A percentile compares a stretch with the other conserved stretches of the same genome.
Conservation (phyloP, 768 basidiomycete species). For the Clitopilus passeckerianus region DNA sequence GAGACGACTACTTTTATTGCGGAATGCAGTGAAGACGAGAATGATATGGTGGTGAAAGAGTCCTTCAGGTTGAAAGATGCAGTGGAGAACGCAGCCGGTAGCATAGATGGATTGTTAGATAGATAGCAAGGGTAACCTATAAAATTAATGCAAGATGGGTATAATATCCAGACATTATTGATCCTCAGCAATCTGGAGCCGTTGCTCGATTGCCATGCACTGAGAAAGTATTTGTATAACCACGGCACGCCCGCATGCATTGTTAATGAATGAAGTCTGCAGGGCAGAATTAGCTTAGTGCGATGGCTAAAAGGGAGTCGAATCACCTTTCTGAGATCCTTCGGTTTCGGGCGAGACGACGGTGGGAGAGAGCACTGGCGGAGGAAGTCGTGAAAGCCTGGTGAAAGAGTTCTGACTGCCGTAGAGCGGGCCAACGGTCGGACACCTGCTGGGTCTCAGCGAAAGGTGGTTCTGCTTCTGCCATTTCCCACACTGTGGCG, state of each 20-base stretch:
- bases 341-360: slow-evolving; percentile 47
- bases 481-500: slow-evolving; percentile 81
- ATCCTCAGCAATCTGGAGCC: slow-evolving; percentile 20
- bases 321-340: slow-evolving; percentile 55
- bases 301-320: not conserved
- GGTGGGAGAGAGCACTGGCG: slow-evolving; percentile 60
- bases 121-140: slow-evolving; percentile 13
- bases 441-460: slow-evolving; percentile 50
- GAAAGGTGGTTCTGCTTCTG: slow-evolving; percentile 72
- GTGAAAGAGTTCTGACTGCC: slow-evolving; percentile 58
- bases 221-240: slow-evolving; percentile 62
- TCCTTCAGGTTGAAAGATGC: slow-evolving; percentile 64
- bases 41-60: slow-evolving; percentile 73
- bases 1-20: slow-evolving; percentile 86
- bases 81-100: slow-evolving; percentile 70
- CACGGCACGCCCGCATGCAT: slow-evolving; percentile 64
- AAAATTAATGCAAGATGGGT: slow-evolving; percentile 13
- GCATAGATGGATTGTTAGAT: slow-evolving; percentile 36
- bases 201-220: slow-evolving; percentile 63
- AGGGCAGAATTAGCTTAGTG: not conserved
- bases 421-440: slow-evolving; percentile 62
- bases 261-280: slow-evolving; percentile 61
- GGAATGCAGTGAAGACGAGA: slow-evolving; percentile 86
- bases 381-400: slow-evolving; percentile 71
- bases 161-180: slow-evolving; percentile 14